A percentile compares a stretch with the other conserved stretches of the same genome.
phyloP scores from a whole-genome alignment of 2,329 filamentous ascomycete species.

The Trichoderma koningiopsis region DNA sequence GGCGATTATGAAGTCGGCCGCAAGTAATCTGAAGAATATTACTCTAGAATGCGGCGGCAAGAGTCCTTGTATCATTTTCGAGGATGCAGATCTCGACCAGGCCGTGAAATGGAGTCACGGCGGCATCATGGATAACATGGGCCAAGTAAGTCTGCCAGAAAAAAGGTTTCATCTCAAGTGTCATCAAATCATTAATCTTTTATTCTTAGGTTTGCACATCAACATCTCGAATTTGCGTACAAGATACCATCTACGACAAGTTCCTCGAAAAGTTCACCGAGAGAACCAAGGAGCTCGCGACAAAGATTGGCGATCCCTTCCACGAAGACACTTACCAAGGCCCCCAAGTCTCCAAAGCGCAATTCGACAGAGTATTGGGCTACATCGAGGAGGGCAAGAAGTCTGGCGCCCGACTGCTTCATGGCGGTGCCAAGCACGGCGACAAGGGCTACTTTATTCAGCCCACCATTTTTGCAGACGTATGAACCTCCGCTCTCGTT shows the following conservation, averaged over 20 bases:
- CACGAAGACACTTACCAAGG: conserved; percentile 31
- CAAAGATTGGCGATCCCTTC: conserved; percentile 29
- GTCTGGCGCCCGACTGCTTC: conserved; percentile 69
- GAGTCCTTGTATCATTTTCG: conserved; percentile 22
- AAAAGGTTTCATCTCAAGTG: background rate
- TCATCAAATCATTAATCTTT: background rate
- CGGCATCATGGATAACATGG: conserved; percentile 51
- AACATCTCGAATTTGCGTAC: conserved; percentile 42
- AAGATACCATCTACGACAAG: conserved; percentile 38
- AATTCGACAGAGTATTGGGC: conserved; percentile 39
- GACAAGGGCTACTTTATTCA: conserved; percentile 68
- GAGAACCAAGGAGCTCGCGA: conserved; percentile 39
- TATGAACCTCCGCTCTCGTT: conserved; percentile 9
- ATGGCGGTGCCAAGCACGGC: conserved; percentile 57
- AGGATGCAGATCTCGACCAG: conserved; percentile 20
- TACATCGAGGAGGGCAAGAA: conserved; percentile 65
- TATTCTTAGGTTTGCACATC: background rate
- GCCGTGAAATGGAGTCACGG: conserved; percentile 19
- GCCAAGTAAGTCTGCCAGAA: conserved; percentile 59
- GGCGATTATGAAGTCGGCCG: conserved; percentile 71
- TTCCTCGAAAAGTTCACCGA: conserved; percentile 47
- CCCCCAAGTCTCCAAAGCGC: conserved; percentile 66
- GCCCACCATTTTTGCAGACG: conserved; percentile 67
- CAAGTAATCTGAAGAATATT: conserved; percentile 76
- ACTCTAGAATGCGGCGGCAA: conserved; percentile 75